A percentile compares a stretch with the other conserved stretches of the same genome.
phyloP scores from a whole-genome alignment of 371 early-diverging fungal genomes.

The Choanephora cucurbitarum region DNA sequence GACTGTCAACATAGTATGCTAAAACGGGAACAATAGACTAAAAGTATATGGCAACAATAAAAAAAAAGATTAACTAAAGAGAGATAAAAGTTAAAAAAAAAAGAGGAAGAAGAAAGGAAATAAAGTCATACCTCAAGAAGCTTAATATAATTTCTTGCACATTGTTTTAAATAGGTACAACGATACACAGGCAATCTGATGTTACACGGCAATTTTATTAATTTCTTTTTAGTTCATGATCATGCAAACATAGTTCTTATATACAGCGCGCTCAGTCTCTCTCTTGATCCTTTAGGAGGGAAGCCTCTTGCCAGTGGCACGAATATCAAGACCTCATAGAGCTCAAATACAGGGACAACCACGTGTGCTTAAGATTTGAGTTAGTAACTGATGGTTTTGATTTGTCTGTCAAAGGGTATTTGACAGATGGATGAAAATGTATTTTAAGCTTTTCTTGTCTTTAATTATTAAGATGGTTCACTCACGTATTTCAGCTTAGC shows the following conservation, averaged over 20 bases:
- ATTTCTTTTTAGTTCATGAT: constrained; percentile 14
- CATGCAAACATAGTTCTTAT: constrained; percentile 8
- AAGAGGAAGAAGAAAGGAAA: background rate
- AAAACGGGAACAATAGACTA: background rate
- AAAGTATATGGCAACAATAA: background rate
- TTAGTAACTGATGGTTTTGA: too few relatives aligned
- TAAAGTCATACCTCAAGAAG: background rate
- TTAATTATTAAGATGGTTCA: too few relatives aligned
- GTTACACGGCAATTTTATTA: background rate
- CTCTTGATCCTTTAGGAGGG: background rate
- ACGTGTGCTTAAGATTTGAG: too few relatives aligned
- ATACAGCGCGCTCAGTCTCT: background rate
- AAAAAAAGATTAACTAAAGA: background rate
- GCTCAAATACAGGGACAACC: too few relatives aligned
- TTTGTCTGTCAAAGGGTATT: too few relatives aligned
- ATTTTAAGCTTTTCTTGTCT: too few relatives aligned
- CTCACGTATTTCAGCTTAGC: too few relatives aligned
- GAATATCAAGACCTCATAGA: too few relatives aligned
- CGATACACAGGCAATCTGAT: constrained; percentile 1
- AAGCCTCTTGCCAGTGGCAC: too few relatives aligned
- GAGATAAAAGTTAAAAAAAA: background rate
- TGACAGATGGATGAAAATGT: too few relatives aligned
- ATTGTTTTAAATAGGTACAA: background rate
- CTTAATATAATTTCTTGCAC: background rate
- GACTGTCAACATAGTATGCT: background rate